Evolutionary conservation across 1,284 basidiomycete genomes (phyloP).

Genomic region (Meira nashicola): DNA sequence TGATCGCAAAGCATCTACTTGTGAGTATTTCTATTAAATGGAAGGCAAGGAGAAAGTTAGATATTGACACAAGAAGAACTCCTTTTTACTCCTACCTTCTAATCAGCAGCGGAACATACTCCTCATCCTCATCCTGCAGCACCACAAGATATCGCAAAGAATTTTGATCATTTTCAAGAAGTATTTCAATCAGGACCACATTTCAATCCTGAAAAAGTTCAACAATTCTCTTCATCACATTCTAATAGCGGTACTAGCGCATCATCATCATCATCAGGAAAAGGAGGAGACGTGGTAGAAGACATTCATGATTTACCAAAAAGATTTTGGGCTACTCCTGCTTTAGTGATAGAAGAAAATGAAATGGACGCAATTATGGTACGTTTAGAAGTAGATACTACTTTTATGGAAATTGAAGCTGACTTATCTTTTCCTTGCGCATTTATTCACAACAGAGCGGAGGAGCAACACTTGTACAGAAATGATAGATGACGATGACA

Average conservation of each 20-base stretch:
- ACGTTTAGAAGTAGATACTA: slow-evolving; percentile 13
- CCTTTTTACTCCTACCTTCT: background rate
- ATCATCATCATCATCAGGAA: slow-evolving; percentile 21
- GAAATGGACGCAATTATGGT: slow-evolving; percentile 51
- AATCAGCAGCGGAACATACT: slow-evolving; percentile 26
- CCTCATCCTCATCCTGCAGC: slow-evolving; percentile 50
- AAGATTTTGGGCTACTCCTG: slow-evolving; percentile 46
- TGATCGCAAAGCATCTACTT: slow-evolving; percentile 6
- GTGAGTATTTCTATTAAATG: slow-evolving; percentile 1
- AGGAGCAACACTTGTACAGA: slow-evolving; percentile 18
- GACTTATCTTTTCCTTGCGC: background rate
- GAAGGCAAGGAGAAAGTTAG: background rate
- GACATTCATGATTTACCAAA: slow-evolving; percentile 33
- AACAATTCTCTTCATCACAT: slow-evolving; percentile 9
- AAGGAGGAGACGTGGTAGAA: slow-evolving; percentile 17
- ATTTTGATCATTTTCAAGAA: slow-evolving; percentile 45
- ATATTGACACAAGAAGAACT: background rate
- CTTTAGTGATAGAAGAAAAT: slow-evolving; percentile 27
- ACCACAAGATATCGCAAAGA: slow-evolving; percentile 28
- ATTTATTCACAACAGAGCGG: slow-evolving; percentile 18
- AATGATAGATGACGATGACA: background rate
- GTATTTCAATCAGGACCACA: slow-evolving; percentile 43
- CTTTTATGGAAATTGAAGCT: background rate
- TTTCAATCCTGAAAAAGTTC: slow-evolving; percentile 44
- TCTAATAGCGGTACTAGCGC: slow-evolving; percentile 5